These are phyloP conservation scores for Phytopythium chamaehyphon DNA, from an alignment of 352 stramenopile species.

Conservation along the genomic window DNA sequence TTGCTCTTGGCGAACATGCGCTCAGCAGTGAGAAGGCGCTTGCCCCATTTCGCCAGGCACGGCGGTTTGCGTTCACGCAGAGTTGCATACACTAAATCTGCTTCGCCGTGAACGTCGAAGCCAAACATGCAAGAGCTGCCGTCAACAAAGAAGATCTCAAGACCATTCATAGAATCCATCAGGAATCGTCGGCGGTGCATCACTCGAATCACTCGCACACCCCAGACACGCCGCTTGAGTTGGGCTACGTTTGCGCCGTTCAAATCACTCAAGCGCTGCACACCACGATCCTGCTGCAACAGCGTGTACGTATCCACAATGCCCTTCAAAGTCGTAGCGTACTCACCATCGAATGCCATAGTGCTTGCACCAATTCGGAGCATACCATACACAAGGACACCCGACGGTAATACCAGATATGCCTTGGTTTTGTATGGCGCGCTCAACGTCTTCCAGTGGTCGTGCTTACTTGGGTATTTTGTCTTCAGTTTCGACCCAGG, in stretches of 20 bases:
- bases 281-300: too few species aligned
- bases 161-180: constrained; percentile 60
- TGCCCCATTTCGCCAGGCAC: constrained; percentile 74
- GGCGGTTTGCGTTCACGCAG: constrained; percentile 77
- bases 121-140: constrained; percentile 77
- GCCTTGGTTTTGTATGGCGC: constrained; percentile 70
- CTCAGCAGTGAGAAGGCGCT: constrained; percentile 64
- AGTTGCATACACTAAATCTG: constrained; percentile 76
- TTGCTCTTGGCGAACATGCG: constrained; percentile 77
- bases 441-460: constrained; percentile 65
- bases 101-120: constrained; percentile 57
- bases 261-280: not conserved
- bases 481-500: constrained; percentile 14
- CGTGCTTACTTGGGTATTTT: constrained; percentile 38
- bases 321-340: constrained; percentile 60
- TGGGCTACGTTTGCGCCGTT: constrained; percentile 42
- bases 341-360: constrained; percentile 81
- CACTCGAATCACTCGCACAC: constrained; percentile 74
- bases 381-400: constrained; percentile 67
- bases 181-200: constrained; percentile 76
- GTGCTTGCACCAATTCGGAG: constrained; percentile 66
- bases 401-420: constrained; percentile 72
- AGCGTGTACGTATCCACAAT: constrained; percentile 27
- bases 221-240: constrained; percentile 71
- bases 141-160: constrained; percentile 87